Evolutionary conservation across 306 rosid species (phyloP).

Genomic region (Urtica urens): DNA sequence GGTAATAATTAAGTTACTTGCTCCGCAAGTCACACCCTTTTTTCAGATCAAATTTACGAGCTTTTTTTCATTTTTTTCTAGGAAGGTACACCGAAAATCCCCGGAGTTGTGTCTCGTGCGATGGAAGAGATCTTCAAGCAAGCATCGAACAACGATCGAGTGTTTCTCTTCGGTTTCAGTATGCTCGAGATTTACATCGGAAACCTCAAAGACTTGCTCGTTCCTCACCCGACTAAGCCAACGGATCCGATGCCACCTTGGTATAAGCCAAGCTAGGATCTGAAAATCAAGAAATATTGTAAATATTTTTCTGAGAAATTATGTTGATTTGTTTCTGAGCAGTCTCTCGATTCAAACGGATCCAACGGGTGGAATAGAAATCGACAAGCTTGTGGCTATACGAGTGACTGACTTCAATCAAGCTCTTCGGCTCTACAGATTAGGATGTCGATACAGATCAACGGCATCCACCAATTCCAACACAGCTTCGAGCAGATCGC

Average conservation of each 20-base stretch:
- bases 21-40: no score
- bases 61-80: constrained; percentile 10
- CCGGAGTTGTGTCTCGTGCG: constrained; percentile 29
- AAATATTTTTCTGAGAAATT: not conserved
- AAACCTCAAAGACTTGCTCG: constrained; percentile 31
- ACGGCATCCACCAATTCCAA: constrained; percentile 29
- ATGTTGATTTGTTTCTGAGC: not conserved
- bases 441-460: constrained; percentile 30
- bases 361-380: constrained; percentile 22
- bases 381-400: constrained; percentile 30
- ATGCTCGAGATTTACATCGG: constrained; percentile 40
- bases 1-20: no score
- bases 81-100: constrained; percentile 27
- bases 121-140: constrained; percentile 28
- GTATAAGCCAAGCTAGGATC: constrained; percentile 1
- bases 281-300: not conserved
- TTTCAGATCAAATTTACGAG: not conserved
- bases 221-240: constrained; percentile 21
- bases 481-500: constrained; percentile 31
- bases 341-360: constrained; percentile 28
- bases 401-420: constrained; percentile 24
- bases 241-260: constrained; percentile 22
- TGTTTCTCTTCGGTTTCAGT: constrained; percentile 25
- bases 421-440: constrained; percentile 22
- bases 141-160: constrained; percentile 22